phyloP scores from a whole-genome alignment of 495 filamentous ascomycete species.

The Podospora pseudocomata region DNA sequence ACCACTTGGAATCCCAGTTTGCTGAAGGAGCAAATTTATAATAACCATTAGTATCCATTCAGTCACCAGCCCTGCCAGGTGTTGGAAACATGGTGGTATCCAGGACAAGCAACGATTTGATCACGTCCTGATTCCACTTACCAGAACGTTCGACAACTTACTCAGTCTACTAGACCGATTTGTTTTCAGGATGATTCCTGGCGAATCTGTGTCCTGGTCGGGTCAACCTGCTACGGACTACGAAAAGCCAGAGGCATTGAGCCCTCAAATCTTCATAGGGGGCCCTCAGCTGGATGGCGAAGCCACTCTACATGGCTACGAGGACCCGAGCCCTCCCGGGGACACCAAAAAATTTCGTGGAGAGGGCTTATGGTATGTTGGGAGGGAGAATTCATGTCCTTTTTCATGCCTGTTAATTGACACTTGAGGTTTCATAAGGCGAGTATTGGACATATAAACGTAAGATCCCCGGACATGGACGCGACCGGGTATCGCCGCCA shows the following conservation, averaged over 20 bases:
- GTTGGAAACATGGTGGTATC: no score
- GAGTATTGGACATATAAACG: conserved; percentile 38
- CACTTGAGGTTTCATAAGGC: background rate
- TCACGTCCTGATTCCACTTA: background rate
- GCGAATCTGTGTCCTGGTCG: background rate
- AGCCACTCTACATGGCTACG: conserved; percentile 27
- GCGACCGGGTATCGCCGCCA: no score
- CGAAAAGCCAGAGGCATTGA: conserved; percentile 31
- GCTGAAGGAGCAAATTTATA: background rate
- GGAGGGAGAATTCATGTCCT: background rate
- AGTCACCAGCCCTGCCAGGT: background rate
- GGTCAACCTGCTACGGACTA: conserved; percentile 28
- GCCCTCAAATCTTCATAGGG: conserved; percentile 15
- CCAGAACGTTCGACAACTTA: background rate
- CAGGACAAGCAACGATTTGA: background rate
- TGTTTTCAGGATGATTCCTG: background rate
- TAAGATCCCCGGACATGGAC: background rate
- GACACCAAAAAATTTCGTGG: conserved; percentile 30
- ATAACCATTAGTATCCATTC: background rate
- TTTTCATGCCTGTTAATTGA: background rate
- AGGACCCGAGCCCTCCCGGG: conserved; percentile 28
- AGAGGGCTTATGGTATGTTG: conserved; percentile 29
- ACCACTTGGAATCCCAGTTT: background rate
- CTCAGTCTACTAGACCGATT: background rate
- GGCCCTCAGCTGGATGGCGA: conserved; percentile 26